Conservation (phyloP, 208 protist genomes). For the Leishmania major region DNA sequence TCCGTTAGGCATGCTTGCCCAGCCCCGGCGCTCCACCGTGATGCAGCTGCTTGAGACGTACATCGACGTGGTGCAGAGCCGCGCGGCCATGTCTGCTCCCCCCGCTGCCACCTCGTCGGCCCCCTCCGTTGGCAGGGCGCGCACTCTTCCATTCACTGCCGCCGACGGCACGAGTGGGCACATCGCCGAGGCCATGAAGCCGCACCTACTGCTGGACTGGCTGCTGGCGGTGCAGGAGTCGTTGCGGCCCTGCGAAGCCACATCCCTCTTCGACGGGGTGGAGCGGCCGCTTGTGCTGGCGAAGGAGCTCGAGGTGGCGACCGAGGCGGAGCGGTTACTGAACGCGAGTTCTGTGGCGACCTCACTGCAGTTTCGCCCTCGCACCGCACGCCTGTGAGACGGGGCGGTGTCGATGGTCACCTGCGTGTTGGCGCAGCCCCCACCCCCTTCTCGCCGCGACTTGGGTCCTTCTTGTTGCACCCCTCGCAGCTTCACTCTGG, state of each 20-base stretch:
- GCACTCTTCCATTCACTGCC: neutral
- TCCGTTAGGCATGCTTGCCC: conserved; percentile 19
- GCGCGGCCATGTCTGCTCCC: neutral
- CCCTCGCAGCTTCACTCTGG: neutral
- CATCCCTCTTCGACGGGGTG: conserved; percentile 43
- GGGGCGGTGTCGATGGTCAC: neutral
- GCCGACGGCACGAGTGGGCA: neutral
- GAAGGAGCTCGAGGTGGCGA: conserved; percentile 45
- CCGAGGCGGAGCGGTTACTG: conserved; percentile 49
- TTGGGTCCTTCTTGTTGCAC: neutral
- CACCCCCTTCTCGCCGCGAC: neutral
- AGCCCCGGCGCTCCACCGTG: conserved; percentile 16
- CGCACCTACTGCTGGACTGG: conserved; percentile 20
- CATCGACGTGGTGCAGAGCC: conserved; percentile 30
- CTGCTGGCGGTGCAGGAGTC: conserved; percentile 20
- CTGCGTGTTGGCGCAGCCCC: neutral
- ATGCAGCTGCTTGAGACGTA: conserved; percentile 47
- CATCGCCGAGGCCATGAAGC: conserved; percentile 5
- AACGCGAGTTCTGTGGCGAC: conserved; percentile 37
- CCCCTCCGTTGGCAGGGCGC: conserved; percentile 1
- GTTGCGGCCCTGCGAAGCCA: conserved; percentile 29
- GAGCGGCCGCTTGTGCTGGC: conserved; percentile 51
- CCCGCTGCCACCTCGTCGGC: neutral
- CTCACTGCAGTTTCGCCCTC: conserved; percentile 46
- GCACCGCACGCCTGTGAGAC: neutral